Base-by-base conservation (phyloP, 352 stramenopile genomes). In the Phytophthora sansomeana region DNA sequence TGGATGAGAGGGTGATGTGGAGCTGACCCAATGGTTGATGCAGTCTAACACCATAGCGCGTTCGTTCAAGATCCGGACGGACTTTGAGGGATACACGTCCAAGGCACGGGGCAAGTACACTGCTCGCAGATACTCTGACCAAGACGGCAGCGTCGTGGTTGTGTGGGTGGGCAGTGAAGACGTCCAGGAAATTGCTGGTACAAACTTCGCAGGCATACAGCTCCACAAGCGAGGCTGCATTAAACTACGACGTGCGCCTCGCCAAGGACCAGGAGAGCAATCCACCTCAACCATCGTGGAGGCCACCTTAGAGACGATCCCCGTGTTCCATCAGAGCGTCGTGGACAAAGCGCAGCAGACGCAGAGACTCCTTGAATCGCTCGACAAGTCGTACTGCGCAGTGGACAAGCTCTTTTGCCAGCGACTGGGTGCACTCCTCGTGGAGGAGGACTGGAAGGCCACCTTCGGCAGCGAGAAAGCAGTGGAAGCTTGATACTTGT, bases 241-340 rank as follows among this genome's bases (percentile, higher is more conserved):
- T 21, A 55, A 58, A 53, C 35, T 77, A 11, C 59, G 56, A 1
- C 53, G 49, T 7, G 55, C 50, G 10, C 28, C 39, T 44, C 41
- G 35, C 24, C 42, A 61, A 53, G 64, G 57, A 0, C 35, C 46
- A 7, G 42, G 47, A 5, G 33, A 71, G 9, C 8, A 24, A 4
- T 66, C 66, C 21, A 69, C 48, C 26, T 57, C 52, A 19, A 77
- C 78, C 26, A 61, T 77, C 4, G 58, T 87, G 47, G 77, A 90
- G 56, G 75, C 60, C 19, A 80, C 64, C 46, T 72, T 79, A 39
- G 66, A 78, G 41, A 77, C 72, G 26, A 62, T 72, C 9, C 77
- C 81, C 13, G 59, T 83, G 35, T 69, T 90, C 10, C 73, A 77
- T 36, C 75, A 87, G 3, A 71, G 78, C 21, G 55, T 83, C n/a